Evolutionary conservation across 129 eudicot genomes (phyloP).

Genomic region (Silybum marianum): DNA sequence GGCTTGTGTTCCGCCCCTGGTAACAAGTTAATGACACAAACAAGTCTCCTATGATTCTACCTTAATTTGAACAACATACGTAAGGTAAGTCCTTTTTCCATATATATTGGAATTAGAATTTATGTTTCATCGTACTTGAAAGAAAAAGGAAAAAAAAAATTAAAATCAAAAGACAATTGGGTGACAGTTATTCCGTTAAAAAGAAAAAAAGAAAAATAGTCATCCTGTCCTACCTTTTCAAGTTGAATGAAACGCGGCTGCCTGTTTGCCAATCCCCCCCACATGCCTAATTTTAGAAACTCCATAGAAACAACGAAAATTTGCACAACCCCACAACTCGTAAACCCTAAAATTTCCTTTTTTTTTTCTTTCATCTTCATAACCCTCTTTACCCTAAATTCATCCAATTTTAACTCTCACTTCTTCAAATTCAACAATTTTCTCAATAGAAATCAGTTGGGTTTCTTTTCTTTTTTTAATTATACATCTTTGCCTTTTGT

Average conservation of each 20-base stretch:
- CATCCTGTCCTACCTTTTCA: slow-evolving; percentile 23
- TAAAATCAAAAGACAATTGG: background rate
- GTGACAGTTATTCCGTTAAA: slow-evolving; percentile 28
- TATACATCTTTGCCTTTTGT: background rate
- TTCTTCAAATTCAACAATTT: background rate
- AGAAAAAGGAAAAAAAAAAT: background rate
- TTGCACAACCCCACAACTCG: slow-evolving; percentile 27
- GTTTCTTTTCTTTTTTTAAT: background rate
- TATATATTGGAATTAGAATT: background rate
- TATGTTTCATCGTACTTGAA: slow-evolving; percentile 2
- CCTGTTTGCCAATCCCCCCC: slow-evolving; percentile 40
- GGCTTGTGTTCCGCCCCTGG: too few species aligned
- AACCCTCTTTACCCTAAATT: slow-evolving; percentile 34
- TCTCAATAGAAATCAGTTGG: background rate
- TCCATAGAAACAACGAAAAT: slow-evolving; percentile 34
- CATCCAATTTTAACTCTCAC: slow-evolving; percentile 14
- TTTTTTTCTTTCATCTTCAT: slow-evolving; percentile 6
- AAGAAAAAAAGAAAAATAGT: background rate
- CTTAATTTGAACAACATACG: slow-evolving; percentile 26
- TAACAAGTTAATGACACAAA: too few species aligned
- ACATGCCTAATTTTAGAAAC: slow-evolving; percentile 40
- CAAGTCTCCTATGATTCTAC: slow-evolving; percentile 8
- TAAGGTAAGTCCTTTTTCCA: slow-evolving; percentile 12
- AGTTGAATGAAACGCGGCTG: slow-evolving; percentile 40
- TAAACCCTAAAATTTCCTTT: slow-evolving; percentile 31